phyloP scores from a whole-genome alignment of 2,329 filamentous ascomycete genomes.

The Aspergillus sp. region DNA sequence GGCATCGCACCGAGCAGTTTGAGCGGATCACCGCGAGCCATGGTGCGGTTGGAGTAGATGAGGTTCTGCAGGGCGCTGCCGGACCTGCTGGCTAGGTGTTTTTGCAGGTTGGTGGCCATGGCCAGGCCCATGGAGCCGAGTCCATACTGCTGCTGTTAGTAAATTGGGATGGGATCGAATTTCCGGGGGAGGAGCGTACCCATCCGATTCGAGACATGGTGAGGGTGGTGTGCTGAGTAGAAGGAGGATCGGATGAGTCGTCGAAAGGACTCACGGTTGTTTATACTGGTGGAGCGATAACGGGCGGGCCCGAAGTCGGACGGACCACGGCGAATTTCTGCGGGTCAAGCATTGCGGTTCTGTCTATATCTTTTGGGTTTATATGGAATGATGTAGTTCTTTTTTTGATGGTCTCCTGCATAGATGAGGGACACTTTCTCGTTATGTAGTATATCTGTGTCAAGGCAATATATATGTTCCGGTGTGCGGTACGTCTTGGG shows the following conservation, averaged over 20 bases:
- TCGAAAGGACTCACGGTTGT: background rate
- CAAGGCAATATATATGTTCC: too few relatives aligned
- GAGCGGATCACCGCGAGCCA: slow-evolving; percentile 37
- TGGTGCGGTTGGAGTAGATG: slow-evolving; percentile 41
- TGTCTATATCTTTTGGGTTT: background rate
- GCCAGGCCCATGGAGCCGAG: slow-evolving; percentile 46
- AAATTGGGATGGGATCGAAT: background rate
- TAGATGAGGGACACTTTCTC: too few relatives aligned
- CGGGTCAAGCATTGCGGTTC: background rate
- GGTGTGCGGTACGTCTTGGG: too few relatives aligned
- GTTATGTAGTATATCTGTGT: too few relatives aligned
- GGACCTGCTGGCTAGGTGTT: slow-evolving; percentile 31
- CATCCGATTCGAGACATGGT: slow-evolving; percentile 36
- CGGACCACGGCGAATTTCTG: slow-evolving; percentile 7
- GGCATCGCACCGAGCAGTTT: slow-evolving; percentile 34
- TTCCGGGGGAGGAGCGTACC: slow-evolving; percentile 19
- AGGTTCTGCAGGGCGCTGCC: slow-evolving; percentile 30
- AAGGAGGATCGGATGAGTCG: background rate
- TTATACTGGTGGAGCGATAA: slow-evolving; percentile 3
- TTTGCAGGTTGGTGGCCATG: slow-evolving; percentile 45
- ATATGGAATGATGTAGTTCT: too few relatives aligned
- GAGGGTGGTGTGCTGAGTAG: background rate
- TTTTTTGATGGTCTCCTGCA: too few relatives aligned
- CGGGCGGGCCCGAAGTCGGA: slow-evolving; percentile 20
- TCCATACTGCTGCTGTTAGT: slow-evolving; percentile 29